These are phyloP conservation scores for Boletus insuetus DNA, from an alignment of 768 basidiomycete genomes.

Conservation along the genomic window DNA sequence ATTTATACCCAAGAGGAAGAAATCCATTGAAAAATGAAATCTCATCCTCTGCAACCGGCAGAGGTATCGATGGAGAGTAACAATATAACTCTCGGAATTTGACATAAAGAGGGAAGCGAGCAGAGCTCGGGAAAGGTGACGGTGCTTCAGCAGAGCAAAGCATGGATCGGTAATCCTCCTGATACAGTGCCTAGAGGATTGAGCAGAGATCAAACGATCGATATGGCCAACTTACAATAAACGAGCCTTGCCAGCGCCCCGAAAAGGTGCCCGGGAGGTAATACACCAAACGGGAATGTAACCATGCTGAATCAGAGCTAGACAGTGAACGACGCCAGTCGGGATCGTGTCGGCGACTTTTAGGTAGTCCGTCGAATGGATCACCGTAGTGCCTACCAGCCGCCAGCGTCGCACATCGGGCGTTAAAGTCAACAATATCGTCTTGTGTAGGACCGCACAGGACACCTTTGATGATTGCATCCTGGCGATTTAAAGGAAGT, in stretches of 20 bases:
- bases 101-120: constrained; percentile 47
- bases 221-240: constrained; percentile 36
- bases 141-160: constrained; percentile 33
- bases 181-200: constrained; percentile 36
- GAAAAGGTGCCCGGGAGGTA: constrained; percentile 46
- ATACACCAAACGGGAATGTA: constrained; percentile 9
- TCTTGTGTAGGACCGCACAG: constrained; percentile 42
- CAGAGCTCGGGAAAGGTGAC: constrained; percentile 33
- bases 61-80: constrained; percentile 30
- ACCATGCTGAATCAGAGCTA: background rate
- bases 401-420: constrained; percentile 42
- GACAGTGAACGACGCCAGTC: constrained; percentile 28
- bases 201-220: background rate
- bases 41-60: constrained; percentile 35
- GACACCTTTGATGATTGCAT: constrained; percentile 29
- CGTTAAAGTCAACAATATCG: constrained; percentile 44
- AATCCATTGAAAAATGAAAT: constrained; percentile 44
- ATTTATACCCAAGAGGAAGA: constrained; percentile 40
- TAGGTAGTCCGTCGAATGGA: constrained; percentile 14
- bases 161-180: constrained; percentile 40
- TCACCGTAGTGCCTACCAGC: constrained; percentile 22
- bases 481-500: constrained; percentile 35
- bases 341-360: constrained; percentile 33
- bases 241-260: constrained; percentile 51
- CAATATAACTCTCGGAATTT: constrained; percentile 48